Conservation (phyloP, 306 rosid species). For the Gastrolobium villosum region DNA sequence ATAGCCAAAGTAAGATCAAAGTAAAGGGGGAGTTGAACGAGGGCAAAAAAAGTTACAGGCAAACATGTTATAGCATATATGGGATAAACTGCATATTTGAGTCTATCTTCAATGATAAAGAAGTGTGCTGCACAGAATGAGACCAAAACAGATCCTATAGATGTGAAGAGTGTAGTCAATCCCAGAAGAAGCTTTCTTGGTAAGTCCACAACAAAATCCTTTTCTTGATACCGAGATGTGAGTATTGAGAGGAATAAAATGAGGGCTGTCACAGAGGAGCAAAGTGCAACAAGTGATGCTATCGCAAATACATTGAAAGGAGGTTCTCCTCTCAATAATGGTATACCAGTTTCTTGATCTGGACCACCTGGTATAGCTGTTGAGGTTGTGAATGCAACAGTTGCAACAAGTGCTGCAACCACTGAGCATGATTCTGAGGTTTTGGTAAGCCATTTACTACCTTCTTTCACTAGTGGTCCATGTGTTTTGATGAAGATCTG, state of each 20-base stretch:
- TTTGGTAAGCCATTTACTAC: slow-evolving; percentile 63
- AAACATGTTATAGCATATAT: slow-evolving; percentile 53
- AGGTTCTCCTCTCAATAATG: slow-evolving; percentile 38
- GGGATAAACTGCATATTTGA: slow-evolving; percentile 53
- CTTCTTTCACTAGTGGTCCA: slow-evolving; percentile 48
- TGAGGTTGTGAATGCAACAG: slow-evolving; percentile 71
- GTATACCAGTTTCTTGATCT: slow-evolving; percentile 48
- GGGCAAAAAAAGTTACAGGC: slow-evolving; percentile 57
- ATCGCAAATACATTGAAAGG: slow-evolving; percentile 59
- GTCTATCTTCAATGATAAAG: slow-evolving; percentile 37
- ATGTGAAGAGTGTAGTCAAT: slow-evolving; percentile 54
- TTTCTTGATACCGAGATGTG: slow-evolving; percentile 58
- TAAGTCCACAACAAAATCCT: slow-evolving; percentile 57
- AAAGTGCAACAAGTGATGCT: slow-evolving; percentile 61
- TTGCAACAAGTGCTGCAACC: slow-evolving; percentile 73
- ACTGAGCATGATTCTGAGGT: slow-evolving; percentile 69
- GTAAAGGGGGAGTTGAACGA: slow-evolving; percentile 62
- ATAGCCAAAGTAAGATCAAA: slow-evolving; percentile 52
- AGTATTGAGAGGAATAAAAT: slow-evolving; percentile 60
- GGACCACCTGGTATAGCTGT: slow-evolving; percentile 68
- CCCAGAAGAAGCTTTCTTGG: slow-evolving; percentile 64
- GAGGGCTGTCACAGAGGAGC: slow-evolving; percentile 64
- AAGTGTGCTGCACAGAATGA: slow-evolving; percentile 62
- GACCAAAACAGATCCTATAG: slow-evolving; percentile 52
- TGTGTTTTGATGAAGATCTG: slow-evolving; percentile 55